Conservation (phyloP, 441 rosid species). For the Sinapis alba region DNA sequence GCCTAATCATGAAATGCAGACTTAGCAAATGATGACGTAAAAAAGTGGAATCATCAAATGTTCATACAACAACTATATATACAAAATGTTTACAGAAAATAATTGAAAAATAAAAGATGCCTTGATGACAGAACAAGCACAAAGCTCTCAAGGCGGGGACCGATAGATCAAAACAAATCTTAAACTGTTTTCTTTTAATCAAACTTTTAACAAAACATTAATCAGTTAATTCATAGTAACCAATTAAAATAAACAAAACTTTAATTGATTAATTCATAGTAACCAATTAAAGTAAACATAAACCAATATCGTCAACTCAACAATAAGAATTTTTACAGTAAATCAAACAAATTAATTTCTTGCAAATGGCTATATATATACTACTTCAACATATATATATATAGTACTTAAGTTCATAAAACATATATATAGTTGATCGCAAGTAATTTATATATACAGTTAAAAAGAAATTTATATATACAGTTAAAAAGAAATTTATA, state of each 20-base stretch:
- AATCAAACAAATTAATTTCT: background rate
- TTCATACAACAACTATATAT: background rate
- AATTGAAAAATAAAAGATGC: constrained; percentile 17
- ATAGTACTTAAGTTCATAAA: too few relatives aligned
- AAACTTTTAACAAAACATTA: constrained; percentile 7
- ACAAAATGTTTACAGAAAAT: background rate
- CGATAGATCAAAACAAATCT: constrained; percentile 35
- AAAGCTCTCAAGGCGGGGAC: constrained; percentile 31
- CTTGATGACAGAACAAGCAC: constrained; percentile 34
- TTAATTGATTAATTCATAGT: too few relatives aligned
- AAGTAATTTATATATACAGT: background rate
- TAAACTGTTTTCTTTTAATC: constrained; percentile 28
- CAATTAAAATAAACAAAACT: too few relatives aligned
- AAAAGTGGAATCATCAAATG: constrained; percentile 7
- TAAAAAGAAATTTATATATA: too few relatives aligned
- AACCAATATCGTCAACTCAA: background rate
- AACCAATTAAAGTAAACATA: too few relatives aligned
- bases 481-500: too few relatives aligned
- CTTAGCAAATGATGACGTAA: constrained; percentile 27
- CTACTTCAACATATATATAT: too few relatives aligned
- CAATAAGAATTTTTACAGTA: background rate
- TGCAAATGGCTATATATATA: background rate
- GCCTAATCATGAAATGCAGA: constrained; percentile 24
- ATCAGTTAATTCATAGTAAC: background rate
- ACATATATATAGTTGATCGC: too few relatives aligned